A percentile compares a stretch with the other conserved stretches of the same genome.
phyloP scores from a whole-genome alignment of 805 yeast genomes.

The Hanseniaspora guilliermondii region DNA sequence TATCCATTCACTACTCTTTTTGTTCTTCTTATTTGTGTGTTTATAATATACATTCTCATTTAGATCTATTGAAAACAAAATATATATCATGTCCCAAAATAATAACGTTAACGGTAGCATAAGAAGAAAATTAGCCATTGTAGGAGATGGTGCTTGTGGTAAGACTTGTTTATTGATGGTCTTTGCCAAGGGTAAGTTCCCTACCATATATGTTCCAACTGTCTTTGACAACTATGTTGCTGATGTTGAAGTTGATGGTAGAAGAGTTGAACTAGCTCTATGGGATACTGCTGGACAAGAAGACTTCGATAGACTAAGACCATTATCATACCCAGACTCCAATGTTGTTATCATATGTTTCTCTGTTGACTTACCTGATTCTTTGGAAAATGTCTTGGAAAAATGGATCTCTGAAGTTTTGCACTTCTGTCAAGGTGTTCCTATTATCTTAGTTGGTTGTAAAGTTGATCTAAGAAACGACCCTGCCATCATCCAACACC shows the following conservation, averaged over 20 bases:
- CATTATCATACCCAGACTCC: constrained; percentile 86
- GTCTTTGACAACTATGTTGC: constrained; percentile 97
- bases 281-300: constrained; percentile 99
- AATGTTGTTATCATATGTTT: constrained; percentile 95
- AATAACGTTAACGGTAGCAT: constrained; percentile 25
- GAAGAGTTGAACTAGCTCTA: constrained; percentile 82
- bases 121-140: constrained; percentile 79
- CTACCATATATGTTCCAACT: constrained; percentile 89
- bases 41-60: no score
- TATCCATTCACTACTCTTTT: no score
- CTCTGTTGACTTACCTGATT: constrained; percentile 84
- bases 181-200: constrained; percentile 79
- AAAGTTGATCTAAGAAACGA: constrained; percentile 82
- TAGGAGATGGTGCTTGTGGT: constrained; percentile 97
- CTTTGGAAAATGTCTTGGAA: constrained; percentile 85
- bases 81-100: constrained; percentile 22
- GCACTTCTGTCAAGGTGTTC: constrained; percentile 90
- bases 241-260: constrained; percentile 83
- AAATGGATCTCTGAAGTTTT: constrained; percentile 90
- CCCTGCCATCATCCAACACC: constrained; percentile 58
- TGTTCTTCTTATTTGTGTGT: no score
- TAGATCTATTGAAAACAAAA: no score
- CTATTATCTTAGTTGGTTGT: constrained; percentile 85
- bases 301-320: constrained; percentile 88
- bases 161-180: constrained; percentile 82